phyloP scores from a whole-genome alignment of 352 stramenopile species.

The Aphanomyces euteiches region DNA sequence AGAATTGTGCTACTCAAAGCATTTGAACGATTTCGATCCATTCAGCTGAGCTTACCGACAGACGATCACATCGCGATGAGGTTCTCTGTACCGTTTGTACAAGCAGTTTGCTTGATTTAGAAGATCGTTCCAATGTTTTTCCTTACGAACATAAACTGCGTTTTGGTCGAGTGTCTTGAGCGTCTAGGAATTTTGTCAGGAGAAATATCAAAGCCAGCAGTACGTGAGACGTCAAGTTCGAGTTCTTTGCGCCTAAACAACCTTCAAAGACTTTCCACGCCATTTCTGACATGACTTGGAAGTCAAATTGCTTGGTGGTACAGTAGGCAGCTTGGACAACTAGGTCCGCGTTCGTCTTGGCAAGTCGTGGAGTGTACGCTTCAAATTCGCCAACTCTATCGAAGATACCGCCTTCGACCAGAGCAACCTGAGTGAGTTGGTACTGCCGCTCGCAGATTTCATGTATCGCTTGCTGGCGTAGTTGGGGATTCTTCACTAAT shows the following conservation, averaged over 20 bases:
- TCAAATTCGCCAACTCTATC: conserved; percentile 16
- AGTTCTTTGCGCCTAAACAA: too few species aligned
- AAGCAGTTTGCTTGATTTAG: conserved; percentile 9
- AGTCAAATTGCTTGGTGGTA: conserved; percentile 9
- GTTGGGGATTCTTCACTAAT: conserved; percentile 12
- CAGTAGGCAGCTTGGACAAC: conserved; percentile 13
- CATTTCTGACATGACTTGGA: too few species aligned
- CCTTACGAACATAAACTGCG: not conserved
- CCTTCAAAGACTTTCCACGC: too few species aligned
- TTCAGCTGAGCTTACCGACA: conserved; percentile 11
- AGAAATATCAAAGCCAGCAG: too few species aligned
- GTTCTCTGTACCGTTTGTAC: not conserved
- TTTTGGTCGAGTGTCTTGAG: not conserved
- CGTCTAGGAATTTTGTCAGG: not conserved
- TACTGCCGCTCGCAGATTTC: conserved; percentile 19
- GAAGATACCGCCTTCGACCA: conserved; percentile 6
- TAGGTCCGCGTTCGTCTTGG: conserved; percentile 16
- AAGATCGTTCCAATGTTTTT: not conserved
- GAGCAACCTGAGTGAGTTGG: not conserved
- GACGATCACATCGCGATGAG: conserved; percentile 17
- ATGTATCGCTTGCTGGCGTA: conserved; percentile 7
- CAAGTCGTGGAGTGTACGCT: not conserved
- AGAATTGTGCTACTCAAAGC: conserved; percentile 21
- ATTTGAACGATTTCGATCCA: not conserved
- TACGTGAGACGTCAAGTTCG: too few species aligned